Base-by-base conservation (phyloP, 305 asterid species). In the Salvia sclarea region DNA sequence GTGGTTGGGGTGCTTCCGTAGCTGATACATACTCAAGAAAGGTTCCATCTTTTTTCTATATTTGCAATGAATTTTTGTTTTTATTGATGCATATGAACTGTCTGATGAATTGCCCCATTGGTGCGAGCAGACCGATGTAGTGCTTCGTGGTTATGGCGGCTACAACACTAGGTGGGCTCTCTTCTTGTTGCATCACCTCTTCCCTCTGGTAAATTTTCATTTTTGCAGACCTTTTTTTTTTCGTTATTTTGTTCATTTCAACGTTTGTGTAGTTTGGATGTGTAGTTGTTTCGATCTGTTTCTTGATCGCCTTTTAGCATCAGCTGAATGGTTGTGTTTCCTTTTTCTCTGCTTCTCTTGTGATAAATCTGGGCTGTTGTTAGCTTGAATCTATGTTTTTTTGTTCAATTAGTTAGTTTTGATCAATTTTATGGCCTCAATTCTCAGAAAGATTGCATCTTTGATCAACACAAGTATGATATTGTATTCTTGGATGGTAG, bases 1-100 rank as follows among this genome's bases (percentile, higher is more conserved):
- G 92, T 10, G 98, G 96, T 60, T 92, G 98, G 98, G 97, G 98
- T 63, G 96, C 98, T 70, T 60, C 95, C 18, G 72, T 92, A 64
- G 93, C 97, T 57, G 79, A 90, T 55, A 74, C 73, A 71, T 92
- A 88, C 77, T 70, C 90, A 33, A 88, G 98, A 81, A 90, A 88
- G 91, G 97, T 88, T 0, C 6, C 12, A 16, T 58, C 41, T 57
- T 70, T 28, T 44, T 37, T 16, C 20, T 13, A 10, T 8, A 5
- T n/a, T 55, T 65, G 25, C 6, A 0, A 2, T 20, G 3, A 24
- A 0, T 66, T 14, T 61, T 3, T 43, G 24, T 11, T 10, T 45
- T 11, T 63, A 1, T 58, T 37, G 54, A 13, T 41, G 67, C 57
- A 33, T 8, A 52, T 3, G 0, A 40, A 8, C 38, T 74, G 58